phyloP scores from a whole-genome alignment of 257 asterid genomes.

The Apocynum venetum region DNA sequence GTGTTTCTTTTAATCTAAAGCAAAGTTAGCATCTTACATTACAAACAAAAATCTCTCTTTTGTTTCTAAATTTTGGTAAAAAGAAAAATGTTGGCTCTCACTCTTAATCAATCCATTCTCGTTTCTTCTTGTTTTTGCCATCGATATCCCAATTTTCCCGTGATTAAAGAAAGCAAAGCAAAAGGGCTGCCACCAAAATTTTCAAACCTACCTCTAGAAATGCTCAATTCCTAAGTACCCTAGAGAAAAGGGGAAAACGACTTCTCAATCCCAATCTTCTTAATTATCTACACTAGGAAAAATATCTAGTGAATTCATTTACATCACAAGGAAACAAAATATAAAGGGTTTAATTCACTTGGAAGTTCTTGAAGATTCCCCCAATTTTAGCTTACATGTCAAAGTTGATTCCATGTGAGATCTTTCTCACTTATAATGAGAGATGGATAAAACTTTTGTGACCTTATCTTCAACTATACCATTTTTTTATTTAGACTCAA shows the following conservation, averaged over 20 bases:
- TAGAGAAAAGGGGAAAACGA: neutral
- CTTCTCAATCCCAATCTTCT: neutral
- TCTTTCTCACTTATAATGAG: neutral
- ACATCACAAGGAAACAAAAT: neutral
- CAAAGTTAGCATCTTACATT: too few relatives aligned
- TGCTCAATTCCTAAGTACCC: neutral
- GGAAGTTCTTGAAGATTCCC: neutral
- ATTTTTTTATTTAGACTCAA: neutral
- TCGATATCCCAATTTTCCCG: too few relatives aligned
- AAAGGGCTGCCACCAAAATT: neutral
- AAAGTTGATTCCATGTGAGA: conserved; percentile 3
- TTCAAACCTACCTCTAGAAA: neutral
- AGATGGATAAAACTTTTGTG: neutral
- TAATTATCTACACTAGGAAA: neutral
- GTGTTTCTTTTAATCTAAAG: too few relatives aligned
- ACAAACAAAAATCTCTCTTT: too few relatives aligned
- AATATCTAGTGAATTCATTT: neutral
- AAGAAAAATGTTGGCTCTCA: too few relatives aligned
- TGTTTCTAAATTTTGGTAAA: too few relatives aligned
- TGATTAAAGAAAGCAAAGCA: too few relatives aligned
- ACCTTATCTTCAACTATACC: neutral
- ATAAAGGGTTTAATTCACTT: neutral
- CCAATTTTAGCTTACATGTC: neutral
- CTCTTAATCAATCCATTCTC: too few relatives aligned
- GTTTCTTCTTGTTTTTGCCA: too few relatives aligned